Percentiles rank a stretch among this genome's conserved stretches.
Evolutionary conservation across 1,139 yeast genomes (phyloP).

Genomic region (Arxiozyma telluris): DNA sequence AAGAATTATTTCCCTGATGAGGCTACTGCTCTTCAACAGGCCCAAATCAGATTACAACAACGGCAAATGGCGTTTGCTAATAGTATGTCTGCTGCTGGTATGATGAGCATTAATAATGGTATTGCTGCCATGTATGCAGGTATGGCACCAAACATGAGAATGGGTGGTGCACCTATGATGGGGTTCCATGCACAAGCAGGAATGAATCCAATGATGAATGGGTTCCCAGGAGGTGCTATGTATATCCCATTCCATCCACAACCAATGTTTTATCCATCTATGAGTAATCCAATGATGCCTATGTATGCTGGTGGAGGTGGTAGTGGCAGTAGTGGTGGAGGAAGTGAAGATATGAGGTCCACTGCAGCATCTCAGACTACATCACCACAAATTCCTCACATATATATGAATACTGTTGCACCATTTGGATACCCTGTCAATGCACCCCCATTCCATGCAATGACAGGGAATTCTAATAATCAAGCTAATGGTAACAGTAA

Average conservation of each 20-base stretch:
- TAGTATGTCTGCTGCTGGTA: constrained; percentile 3
- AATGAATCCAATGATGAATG: constrained; percentile 23
- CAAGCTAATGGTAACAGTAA: constrained; percentile 5
- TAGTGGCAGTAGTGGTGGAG: constrained; percentile 7
- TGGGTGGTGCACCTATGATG: constrained; percentile 7
- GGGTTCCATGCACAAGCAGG: constrained; percentile 8
- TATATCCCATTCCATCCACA: constrained; percentile 31
- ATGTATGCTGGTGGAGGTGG: constrained; percentile 15
- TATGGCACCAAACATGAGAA: constrained; percentile 9
- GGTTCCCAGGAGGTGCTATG: constrained; percentile 22
- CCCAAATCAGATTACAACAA: constrained; percentile 27
- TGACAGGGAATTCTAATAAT: constrained; percentile 15
- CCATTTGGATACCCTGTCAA: constrained; percentile 25
- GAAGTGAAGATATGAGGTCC: constrained; percentile 12
- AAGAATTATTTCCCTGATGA: constrained; percentile 39
- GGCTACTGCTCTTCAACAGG: constrained; percentile 21
- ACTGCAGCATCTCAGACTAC: constrained; percentile 22
- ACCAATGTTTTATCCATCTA: constrained; percentile 28
- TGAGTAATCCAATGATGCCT: constrained; percentile 26
- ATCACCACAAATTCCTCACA: constrained; percentile 25
- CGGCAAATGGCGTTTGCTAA: constrained; percentile 27
- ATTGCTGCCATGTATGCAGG: constrained; percentile 9
- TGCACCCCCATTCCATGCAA: constrained; percentile 22
- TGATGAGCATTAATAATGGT: constrained; percentile 4
- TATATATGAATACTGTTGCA: constrained; percentile 16